phyloP scores from a whole-genome alignment of 2,329 filamentous ascomycete species.

The Cordyceps fumosorosea region DNA sequence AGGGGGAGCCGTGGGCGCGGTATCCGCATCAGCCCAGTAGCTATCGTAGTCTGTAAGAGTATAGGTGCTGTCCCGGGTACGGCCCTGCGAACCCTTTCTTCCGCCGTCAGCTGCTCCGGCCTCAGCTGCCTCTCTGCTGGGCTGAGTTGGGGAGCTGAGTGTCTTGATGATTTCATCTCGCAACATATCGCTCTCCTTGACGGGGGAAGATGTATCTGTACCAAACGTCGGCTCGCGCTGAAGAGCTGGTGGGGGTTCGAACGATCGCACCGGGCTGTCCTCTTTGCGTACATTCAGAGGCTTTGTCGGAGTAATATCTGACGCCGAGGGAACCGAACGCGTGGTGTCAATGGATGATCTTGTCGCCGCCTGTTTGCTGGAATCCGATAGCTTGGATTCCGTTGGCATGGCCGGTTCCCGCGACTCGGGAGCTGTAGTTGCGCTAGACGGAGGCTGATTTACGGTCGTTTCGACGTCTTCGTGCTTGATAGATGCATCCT shows the following conservation, averaged over 20 bases:
- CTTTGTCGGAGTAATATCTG: slow-evolving; percentile 35
- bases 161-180: slow-evolving; percentile 70
- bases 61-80: slow-evolving; percentile 51
- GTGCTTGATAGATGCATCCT: neutral
- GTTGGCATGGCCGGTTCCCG: neutral
- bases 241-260: slow-evolving; percentile 29
- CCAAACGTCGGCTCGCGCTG: slow-evolving; percentile 40
- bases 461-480: neutral
- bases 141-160: slow-evolving; percentile 40
- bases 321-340: neutral
- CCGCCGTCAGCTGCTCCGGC: neutral
- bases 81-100: slow-evolving; percentile 6
- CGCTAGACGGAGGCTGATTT: neutral
- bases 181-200: slow-evolving; percentile 64
- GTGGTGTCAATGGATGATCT: neutral
- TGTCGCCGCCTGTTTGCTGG: neutral
- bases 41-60: slow-evolving; percentile 60
- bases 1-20: neutral
- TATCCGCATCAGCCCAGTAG: slow-evolving; percentile 48
- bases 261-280: slow-evolving; percentile 27
- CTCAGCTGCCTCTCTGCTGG: neutral
- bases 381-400: neutral
- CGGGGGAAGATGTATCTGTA: slow-evolving; percentile 44
- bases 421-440: neutral
- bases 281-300: slow-evolving; percentile 38